Conservation (phyloP, 495 filamentous ascomycete genomes). For the Acidomyces sp. region DNA sequence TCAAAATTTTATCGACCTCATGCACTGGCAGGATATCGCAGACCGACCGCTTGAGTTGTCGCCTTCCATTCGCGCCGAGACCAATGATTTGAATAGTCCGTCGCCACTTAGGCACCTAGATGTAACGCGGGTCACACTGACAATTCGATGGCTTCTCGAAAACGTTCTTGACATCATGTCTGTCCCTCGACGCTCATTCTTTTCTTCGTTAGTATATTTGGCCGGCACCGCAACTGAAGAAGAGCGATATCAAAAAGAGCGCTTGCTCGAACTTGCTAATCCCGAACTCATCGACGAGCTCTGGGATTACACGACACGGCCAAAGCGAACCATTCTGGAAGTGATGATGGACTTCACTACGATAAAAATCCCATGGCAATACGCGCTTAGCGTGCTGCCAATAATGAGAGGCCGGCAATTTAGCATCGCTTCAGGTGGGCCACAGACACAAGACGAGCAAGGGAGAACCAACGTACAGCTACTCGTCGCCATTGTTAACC, state of each 20-base stretch:
- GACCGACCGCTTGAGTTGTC: constrained; percentile 40
- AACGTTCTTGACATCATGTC: constrained; percentile 78
- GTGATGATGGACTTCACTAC: constrained; percentile 79
- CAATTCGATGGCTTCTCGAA: constrained; percentile 60
- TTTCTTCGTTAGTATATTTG: constrained; percentile 58
- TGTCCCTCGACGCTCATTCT: constrained; percentile 79
- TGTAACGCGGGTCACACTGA: constrained; percentile 29
- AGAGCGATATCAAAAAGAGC: constrained; percentile 54
- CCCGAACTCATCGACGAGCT: constrained; percentile 73
- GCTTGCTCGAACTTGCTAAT: constrained; percentile 68
- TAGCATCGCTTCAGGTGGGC: constrained; percentile 68
- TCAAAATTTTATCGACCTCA: constrained; percentile 54
- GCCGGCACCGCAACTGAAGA: constrained; percentile 37
- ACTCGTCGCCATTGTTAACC: constrained; percentile 67
- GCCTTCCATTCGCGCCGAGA: constrained; percentile 32
- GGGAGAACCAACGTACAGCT: constrained; percentile 51
- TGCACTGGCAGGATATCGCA: constrained; percentile 61
- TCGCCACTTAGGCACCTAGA: constrained; percentile 19
- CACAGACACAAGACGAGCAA: constrained; percentile 24
- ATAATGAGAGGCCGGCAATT: constrained; percentile 68
- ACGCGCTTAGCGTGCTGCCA: constrained; percentile 57
- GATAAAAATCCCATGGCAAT: constrained; percentile 67
- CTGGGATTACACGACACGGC: constrained; percentile 89
- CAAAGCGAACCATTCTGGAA: constrained; percentile 81
- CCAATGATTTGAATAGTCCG: constrained; percentile 29